Evolutionary conservation across 371 early-diverging fungal genomes (phyloP), one percentile per base, ranked within the genome.

Genomic region (Mucor sp.): DNA sequence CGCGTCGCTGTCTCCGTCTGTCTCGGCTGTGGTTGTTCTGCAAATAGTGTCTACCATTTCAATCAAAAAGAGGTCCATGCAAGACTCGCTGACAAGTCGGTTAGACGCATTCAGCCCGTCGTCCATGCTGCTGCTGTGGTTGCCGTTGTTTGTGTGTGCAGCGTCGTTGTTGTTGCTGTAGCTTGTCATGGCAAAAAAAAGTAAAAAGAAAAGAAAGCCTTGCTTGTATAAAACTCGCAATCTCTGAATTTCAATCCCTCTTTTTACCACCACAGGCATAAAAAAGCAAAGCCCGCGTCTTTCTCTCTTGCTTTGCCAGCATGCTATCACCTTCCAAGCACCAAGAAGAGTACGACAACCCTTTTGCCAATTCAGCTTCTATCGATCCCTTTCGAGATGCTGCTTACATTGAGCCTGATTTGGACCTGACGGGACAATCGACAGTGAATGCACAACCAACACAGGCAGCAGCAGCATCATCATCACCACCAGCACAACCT

Each of bases 11-110:
- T 91, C 90, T 48, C 83, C 84, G 57, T 91, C 92, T 28, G 83
- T 74, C 69, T 89, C 89, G n/a, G 83, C 77, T 53, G 82, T 79
- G 3, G 80, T 74, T 14, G 88, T 84, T 65, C 86, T 69, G 67
- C 85, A 87, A 76, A 92, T 85, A 8, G 86, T 77, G 65, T 90
- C 87, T 37, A 92, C 93, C 86, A 91, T 90, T 72, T 95, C 94
- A 59, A 92, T 88, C 47, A 93, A 72, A 58, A 95, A 82, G 41
- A 91, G 85, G 58, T 95, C 94, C 70, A 93, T 79, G 63, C 86
- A 84, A 35, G 83, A 76, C 67, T 89, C 91, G 63, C 84, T 89
- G 9, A 89, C 89, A 43, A 82, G 79, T 25, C 73, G 77, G 6
- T 62, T 58, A 0, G 65, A 58, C 14, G 56, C 12, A 30, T 30